Percentiles rank a stretch among this genome's conserved stretches.
Evolutionary conservation across 352 stramenopile species (phyloP).

Genomic region (Phytophthora boehmeriae): DNA sequence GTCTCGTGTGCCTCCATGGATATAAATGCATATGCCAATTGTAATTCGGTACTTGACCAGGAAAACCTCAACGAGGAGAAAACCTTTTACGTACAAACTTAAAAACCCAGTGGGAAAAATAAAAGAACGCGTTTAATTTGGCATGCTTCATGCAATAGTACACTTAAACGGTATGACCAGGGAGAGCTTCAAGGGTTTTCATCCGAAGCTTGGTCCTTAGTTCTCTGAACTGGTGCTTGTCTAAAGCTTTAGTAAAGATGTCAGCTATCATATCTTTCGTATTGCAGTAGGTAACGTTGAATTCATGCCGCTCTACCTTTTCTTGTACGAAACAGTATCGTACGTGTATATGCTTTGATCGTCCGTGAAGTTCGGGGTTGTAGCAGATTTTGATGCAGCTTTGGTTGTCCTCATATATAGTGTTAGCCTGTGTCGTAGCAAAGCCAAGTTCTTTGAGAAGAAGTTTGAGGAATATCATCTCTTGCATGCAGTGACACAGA

Average conservation of each 20-base stretch:
- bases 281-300: slow-evolving; percentile 33
- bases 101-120: too few species aligned
- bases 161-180: slow-evolving; percentile 3
- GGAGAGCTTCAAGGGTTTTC: slow-evolving; percentile 2
- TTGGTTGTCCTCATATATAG: slow-evolving; percentile 36
- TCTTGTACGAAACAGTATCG: too few species aligned
- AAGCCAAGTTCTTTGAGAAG: background rate
- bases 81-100: too few species aligned
- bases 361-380: too few species aligned
- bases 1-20: slow-evolving; percentile 3
- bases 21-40: background rate
- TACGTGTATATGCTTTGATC: too few species aligned
- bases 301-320: too few species aligned
- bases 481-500: too few species aligned
- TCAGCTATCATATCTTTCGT: slow-evolving; percentile 29
- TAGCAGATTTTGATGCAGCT: slow-evolving; percentile 39
- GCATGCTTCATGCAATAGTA: slow-evolving; percentile 10
- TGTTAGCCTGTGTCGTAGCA: slow-evolving; percentile 1
- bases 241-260: slow-evolving; percentile 35
- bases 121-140: too few species aligned
- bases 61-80: too few species aligned
- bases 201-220: slow-evolving; percentile 6
- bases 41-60: slow-evolving; percentile 12
- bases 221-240: slow-evolving; percentile 13
- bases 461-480: too few species aligned